phyloP scores from a whole-genome alignment of 169 alveolate genomes.

The Cryptosporidium xiaoi region DNA sequence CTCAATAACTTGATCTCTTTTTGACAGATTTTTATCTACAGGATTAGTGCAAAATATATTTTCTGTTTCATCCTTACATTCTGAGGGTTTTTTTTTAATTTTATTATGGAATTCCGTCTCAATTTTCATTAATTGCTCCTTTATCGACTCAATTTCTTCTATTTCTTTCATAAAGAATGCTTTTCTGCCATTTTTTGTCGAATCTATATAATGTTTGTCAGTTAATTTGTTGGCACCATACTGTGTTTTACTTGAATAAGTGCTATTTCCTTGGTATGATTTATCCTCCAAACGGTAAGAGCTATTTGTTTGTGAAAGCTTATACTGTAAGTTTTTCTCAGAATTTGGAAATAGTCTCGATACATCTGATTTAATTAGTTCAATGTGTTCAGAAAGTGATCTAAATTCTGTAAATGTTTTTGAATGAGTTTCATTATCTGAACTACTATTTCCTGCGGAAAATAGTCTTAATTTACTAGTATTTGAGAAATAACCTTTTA shows the following conservation, averaged over 20 bases:
- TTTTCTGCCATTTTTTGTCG: neutral
- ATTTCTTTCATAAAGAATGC: neutral
- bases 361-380: slow-evolving; percentile 51
- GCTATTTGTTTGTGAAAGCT: neutral
- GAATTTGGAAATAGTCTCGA: slow-evolving; percentile 38
- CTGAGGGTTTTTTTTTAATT: neutral
- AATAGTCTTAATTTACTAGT: slow-evolving; percentile 75
- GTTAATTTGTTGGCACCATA: neutral
- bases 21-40: neutral
- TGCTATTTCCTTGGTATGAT: too few relatives aligned
- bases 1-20: slow-evolving; percentile 28
- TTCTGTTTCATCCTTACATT: neutral
- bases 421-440: too few relatives aligned
- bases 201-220: neutral
- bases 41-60: neutral
- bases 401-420: neutral
- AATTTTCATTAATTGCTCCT: slow-evolving; percentile 17
- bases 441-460: too few relatives aligned
- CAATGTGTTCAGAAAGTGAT: slow-evolving; percentile 1
- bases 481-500: slow-evolving; percentile 76
- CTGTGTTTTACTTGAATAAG: neutral
- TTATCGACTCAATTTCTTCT: slow-evolving; percentile 12
- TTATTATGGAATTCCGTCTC: slow-evolving; percentile 33
- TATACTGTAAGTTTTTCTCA: neutral
- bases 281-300: neutral